A percentile compares a stretch with the other conserved stretches of the same genome.
phyloP scores from a whole-genome alignment of 495 filamentous ascomycete species.

The Neurospora pannonica region DNA sequence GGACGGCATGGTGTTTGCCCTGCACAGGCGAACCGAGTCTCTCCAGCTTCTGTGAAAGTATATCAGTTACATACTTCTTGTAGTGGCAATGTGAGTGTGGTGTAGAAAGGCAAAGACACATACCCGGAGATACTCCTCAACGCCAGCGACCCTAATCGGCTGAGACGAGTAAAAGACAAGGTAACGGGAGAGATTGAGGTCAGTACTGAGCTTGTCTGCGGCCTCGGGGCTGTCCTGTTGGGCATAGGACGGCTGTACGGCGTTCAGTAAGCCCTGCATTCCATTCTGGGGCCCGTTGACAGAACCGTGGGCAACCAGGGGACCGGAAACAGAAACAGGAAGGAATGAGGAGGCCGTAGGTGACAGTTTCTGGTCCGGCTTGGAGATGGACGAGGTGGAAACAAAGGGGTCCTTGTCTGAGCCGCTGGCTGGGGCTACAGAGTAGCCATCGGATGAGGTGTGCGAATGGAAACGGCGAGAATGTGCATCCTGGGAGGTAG shows the following conservation, averaged over 20 bases:
- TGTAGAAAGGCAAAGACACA: neutral
- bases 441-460: constrained; percentile 5
- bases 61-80: neutral
- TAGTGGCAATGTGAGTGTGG: neutral
- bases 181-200: constrained; percentile 29
- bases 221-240: neutral
- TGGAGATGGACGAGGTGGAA: constrained; percentile 17
- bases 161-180: constrained; percentile 24
- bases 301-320: constrained; percentile 21
- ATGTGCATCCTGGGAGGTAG: constrained; percentile 7
- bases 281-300: constrained; percentile 2
- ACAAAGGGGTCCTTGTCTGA: constrained; percentile 37
- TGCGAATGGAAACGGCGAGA: constrained; percentile 5
- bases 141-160: constrained; percentile 17
- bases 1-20: constrained; percentile 21
- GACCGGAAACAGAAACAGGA: constrained; percentile 21
- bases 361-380: constrained; percentile 34
- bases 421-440: constrained; percentile 2
- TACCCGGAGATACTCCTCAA: constrained; percentile 31
- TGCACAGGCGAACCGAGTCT: constrained; percentile 16
- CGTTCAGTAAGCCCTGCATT: neutral
- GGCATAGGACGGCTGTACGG: constrained; percentile 3
- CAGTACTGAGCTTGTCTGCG: constrained; percentile 24
- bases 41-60: constrained; percentile 22
- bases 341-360: constrained; percentile 40